Evolutionary conservation across 2,329 filamentous ascomycete genomes (phyloP).

Genomic region (Cladobotryum mycophilum): DNA sequence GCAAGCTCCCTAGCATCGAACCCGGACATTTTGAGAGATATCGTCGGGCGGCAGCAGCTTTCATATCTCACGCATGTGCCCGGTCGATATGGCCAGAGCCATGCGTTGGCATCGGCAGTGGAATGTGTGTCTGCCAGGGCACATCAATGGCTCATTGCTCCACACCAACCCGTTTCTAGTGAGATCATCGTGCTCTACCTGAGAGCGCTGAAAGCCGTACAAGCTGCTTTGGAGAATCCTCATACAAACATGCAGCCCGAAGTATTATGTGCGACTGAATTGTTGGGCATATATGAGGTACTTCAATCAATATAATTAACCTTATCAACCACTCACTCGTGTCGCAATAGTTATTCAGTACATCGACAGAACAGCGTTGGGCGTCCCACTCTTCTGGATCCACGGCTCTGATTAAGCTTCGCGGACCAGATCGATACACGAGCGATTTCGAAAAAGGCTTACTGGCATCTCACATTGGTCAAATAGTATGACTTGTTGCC

Average conservation of each 20-base stretch:
- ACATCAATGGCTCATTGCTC: slow-evolving; percentile 5
- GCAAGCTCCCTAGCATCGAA: slow-evolving; percentile 5
- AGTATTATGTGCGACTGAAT: slow-evolving; percentile 5
- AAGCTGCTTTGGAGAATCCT: slow-evolving; percentile 1
- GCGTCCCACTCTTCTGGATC: slow-evolving; percentile 1
- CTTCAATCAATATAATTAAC: not conserved
- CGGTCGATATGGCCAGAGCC: slow-evolving; percentile 3
- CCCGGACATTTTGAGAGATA: slow-evolving; percentile 2
- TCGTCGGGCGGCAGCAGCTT: slow-evolving; percentile 1
- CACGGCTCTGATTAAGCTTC: slow-evolving; percentile 4
- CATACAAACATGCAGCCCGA: slow-evolving; percentile 1
- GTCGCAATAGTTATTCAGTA: not conserved
- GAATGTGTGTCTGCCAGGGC: slow-evolving; percentile 6
- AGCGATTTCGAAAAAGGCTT: slow-evolving; percentile 7
- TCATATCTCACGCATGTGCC: slow-evolving; percentile 8
- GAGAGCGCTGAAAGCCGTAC: slow-evolving; percentile 1
- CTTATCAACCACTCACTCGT: not conserved
- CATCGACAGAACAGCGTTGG: slow-evolving; percentile 7
- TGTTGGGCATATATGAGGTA: slow-evolving; percentile 7
- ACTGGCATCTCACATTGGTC: slow-evolving; percentile 5
- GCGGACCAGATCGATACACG: slow-evolving; percentile 3
- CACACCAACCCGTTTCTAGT: not conserved
- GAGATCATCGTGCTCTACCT: slow-evolving; percentile 3
- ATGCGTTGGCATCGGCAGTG: slow-evolving; percentile 2
- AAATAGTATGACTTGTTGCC: slow-evolving; percentile 4